A percentile compares a stretch with the other conserved stretches of the same genome.
Evolutionary conservation across 2,329 filamentous ascomycete species (phyloP).

Genomic region (Aspergillus tamarii): DNA sequence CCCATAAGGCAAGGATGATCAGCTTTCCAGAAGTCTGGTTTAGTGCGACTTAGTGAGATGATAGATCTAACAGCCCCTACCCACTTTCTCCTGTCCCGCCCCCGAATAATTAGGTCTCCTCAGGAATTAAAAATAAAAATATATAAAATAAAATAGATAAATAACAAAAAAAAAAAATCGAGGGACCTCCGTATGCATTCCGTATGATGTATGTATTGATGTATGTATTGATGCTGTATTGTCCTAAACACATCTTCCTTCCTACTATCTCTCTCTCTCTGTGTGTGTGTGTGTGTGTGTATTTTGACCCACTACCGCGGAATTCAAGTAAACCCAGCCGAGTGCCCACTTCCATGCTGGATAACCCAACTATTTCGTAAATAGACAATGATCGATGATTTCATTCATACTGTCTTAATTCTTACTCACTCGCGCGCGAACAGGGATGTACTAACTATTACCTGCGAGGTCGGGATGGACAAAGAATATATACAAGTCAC

Average conservation of each 20-base stretch:
- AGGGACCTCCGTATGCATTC: constrained; percentile 20
- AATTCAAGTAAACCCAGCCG: not conserved
- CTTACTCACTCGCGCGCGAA: not conserved
- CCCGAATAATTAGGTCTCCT: constrained; percentile 14
- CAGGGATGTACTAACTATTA: not conserved
- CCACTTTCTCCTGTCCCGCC: constrained; percentile 25
- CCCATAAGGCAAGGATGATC: constrained; percentile 39
- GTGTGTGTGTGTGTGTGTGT: not conserved
- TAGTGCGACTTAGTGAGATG: constrained; percentile 40
- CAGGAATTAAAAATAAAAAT: not conserved
- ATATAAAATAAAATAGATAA: not conserved
- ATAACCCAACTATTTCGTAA: not conserved
- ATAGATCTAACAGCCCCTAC: constrained; percentile 38
- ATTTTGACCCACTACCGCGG: not conserved
- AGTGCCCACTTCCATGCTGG: not conserved
- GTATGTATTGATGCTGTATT: not conserved
- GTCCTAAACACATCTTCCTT: not conserved
- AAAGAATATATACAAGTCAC: constrained; percentile 6
- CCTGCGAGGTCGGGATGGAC: not conserved
- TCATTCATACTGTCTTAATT: not conserved
- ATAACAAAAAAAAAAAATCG: not conserved
- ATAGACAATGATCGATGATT: constrained; percentile 4
- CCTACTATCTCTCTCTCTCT: not conserved
- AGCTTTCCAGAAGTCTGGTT: constrained; percentile 39
- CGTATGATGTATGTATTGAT: not conserved